These are phyloP conservation scores for Magnolia sinica DNA, from an alignment of 164 flowering plant genomes.

Conservation along the genomic window DNA sequence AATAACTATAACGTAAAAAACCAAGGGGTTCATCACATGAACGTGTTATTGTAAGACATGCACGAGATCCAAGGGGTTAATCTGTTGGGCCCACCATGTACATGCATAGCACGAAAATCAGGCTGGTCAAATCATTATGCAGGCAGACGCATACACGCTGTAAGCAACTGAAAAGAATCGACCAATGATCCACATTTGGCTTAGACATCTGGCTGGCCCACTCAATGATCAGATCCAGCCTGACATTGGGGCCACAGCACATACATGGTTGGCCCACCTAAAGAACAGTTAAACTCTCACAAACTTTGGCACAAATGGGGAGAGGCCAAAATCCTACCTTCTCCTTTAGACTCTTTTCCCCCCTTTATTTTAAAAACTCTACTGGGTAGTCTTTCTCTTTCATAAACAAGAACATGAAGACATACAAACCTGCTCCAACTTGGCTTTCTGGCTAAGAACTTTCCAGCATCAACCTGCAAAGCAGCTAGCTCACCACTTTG, in stretches of 20 bases:
- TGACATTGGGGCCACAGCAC: neutral
- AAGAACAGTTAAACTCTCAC: no score
- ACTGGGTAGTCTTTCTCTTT: neutral
- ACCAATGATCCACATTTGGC: neutral
- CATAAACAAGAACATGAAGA: neutral
- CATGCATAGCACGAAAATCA: no score
- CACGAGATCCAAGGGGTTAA: no score
- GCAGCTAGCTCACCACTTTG: constrained; percentile 91
- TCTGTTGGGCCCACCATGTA: no score
- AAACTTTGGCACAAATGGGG: neutral
- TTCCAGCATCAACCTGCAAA: constrained; percentile 89
- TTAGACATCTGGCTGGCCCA: neutral
- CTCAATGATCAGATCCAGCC: neutral
- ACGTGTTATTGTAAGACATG: no score
- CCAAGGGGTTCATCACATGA: no score
- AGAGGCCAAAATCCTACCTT: neutral
- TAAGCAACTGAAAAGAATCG: neutral
- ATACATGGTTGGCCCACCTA: neutral
- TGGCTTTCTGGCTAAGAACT: constrained; percentile 86
- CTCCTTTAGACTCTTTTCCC: neutral
- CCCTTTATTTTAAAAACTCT: neutral
- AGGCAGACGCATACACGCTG: no score
- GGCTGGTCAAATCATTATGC: no score
- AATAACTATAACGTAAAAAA: no score
- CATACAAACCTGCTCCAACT: constrained; percentile 80